These are phyloP conservation scores for Kwoniella sp. DNA, from an alignment of 768 basidiomycete species.

Conservation along the genomic window DNA sequence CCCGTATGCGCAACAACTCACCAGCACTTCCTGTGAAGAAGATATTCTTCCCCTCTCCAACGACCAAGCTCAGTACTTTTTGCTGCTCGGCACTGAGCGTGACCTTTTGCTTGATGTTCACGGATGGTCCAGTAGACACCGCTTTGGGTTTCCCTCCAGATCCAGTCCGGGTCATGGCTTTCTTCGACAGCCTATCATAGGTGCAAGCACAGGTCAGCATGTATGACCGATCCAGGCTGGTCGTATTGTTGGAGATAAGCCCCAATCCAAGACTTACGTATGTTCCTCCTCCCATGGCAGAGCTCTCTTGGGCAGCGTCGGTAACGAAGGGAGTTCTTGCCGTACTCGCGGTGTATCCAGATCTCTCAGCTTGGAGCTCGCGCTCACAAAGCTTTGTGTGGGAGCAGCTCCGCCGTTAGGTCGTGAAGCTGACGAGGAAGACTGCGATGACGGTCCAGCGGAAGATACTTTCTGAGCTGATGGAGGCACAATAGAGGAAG, in stretches of 20 bases:
- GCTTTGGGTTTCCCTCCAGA: constrained; percentile 28
- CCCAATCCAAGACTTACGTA: constrained; percentile 28
- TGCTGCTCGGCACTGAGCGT: constrained; percentile 83
- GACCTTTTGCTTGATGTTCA: constrained; percentile 60
- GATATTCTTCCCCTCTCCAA: constrained; percentile 67
- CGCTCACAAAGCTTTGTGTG: constrained; percentile 11
- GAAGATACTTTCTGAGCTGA: constrained; percentile 12
- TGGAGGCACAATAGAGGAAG: neutral
- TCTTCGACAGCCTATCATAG: constrained; percentile 8
- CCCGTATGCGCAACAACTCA: constrained; percentile 48
- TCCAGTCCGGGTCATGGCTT: constrained; percentile 17
- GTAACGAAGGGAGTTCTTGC: constrained; percentile 28
- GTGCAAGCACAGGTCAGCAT: neutral
- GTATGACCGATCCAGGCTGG: neutral
- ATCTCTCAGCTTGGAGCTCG: constrained; percentile 9
- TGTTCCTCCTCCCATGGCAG: constrained; percentile 46
- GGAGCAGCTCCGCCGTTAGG: neutral
- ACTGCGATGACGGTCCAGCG: neutral
- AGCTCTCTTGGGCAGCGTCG: constrained; percentile 35
- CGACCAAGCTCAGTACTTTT: constrained; percentile 76
- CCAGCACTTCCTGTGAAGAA: constrained; percentile 99
- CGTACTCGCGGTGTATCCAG: constrained; percentile 9
- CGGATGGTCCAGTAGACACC: constrained; percentile 16
- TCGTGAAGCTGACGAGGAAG: constrained; percentile 11
- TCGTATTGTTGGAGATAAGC: neutral